Conservation (phyloP, 768 basidiomycete species). For the Phlebiopsis gigantea region DNA sequence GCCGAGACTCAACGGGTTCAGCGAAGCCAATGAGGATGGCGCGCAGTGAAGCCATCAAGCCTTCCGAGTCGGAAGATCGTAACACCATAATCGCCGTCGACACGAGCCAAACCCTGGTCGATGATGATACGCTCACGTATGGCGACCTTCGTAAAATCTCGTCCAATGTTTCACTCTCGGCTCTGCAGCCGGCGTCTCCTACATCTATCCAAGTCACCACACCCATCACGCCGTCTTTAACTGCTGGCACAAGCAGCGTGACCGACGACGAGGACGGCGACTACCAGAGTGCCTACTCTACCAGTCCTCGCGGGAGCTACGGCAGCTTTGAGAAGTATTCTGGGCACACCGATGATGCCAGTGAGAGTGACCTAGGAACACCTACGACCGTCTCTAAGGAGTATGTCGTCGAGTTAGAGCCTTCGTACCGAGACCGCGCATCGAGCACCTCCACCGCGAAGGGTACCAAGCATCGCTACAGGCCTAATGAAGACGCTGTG, state of each 20-base stretch:
- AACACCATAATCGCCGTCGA: neutral
- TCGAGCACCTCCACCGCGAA: conserved; percentile 51
- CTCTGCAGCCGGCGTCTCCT: conserved; percentile 22
- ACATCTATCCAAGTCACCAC: conserved; percentile 14
- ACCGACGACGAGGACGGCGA: conserved; percentile 81
- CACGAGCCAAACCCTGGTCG: neutral
- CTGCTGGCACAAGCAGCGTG: conserved; percentile 26
- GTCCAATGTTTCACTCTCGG: conserved; percentile 29
- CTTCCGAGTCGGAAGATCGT: neutral
- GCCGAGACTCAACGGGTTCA: neutral
- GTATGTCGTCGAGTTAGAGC: conserved; percentile 28
- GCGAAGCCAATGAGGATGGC: neutral
- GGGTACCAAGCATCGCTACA: conserved; percentile 29
- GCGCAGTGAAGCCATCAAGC: neutral
- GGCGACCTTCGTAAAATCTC: conserved; percentile 28
- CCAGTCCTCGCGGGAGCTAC: conserved; percentile 62
- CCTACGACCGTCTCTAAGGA: conserved; percentile 19
- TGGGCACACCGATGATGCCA: conserved; percentile 6
- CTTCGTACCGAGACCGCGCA: conserved; percentile 45
- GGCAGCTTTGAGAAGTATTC: conserved; percentile 35
- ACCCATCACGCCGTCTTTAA: conserved; percentile 32
- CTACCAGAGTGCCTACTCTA: conserved; percentile 82
- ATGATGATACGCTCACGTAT: conserved; percentile 10
- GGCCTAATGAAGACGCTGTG: conserved; percentile 36
- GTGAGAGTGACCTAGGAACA: conserved; percentile 19